Conservation (phyloP, 2,329 filamentous ascomycete species). For the Claviceps citrina region DNA sequence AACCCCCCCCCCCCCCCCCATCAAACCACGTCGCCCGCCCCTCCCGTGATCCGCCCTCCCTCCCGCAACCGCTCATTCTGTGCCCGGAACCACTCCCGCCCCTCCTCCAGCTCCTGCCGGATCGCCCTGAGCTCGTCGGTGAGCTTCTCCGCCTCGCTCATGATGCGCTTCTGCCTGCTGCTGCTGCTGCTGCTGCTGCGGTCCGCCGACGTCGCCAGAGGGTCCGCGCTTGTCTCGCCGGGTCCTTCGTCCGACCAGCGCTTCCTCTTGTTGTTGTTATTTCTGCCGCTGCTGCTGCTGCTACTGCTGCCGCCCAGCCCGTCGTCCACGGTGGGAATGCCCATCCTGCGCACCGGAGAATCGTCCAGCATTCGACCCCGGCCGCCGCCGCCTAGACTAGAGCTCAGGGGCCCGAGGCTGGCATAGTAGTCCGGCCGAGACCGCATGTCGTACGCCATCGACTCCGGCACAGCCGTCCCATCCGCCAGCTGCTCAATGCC, state of each 20-base stretch:
- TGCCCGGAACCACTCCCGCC: conserved; percentile 29
- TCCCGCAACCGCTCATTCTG: conserved; percentile 29
- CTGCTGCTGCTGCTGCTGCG: conserved; percentile 13
- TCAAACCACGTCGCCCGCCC: conserved; percentile 17
- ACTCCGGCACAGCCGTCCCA: conserved; percentile 37
- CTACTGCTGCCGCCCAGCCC: not conserved
- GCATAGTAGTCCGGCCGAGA: conserved; percentile 1
- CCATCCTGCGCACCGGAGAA: conserved; percentile 2
- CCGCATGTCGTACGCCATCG: conserved; percentile 29
- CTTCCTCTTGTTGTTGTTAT: conserved; percentile 18
- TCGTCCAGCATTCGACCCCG: not conserved
- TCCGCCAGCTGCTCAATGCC: conserved; percentile 37
- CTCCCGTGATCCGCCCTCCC: conserved; percentile 20
- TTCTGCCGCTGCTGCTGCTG: conserved; percentile 10
- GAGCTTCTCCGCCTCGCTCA: conserved; percentile 27
- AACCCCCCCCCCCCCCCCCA: too few species aligned
- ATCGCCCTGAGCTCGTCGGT: conserved; percentile 26
- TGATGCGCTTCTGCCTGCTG: conserved; percentile 23
- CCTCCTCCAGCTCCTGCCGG: conserved; percentile 30
- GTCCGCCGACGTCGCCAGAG: conserved; percentile 5
- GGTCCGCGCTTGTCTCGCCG: too few species aligned
- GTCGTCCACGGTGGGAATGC: conserved; percentile 3
- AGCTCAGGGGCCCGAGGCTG: not conserved
- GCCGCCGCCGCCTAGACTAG: not conserved
- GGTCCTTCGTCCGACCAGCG: conserved; percentile 11